These are phyloP conservation scores for Kodamaea lidongshanica DNA, from an alignment of 805 yeast species.

Conservation along the genomic window DNA sequence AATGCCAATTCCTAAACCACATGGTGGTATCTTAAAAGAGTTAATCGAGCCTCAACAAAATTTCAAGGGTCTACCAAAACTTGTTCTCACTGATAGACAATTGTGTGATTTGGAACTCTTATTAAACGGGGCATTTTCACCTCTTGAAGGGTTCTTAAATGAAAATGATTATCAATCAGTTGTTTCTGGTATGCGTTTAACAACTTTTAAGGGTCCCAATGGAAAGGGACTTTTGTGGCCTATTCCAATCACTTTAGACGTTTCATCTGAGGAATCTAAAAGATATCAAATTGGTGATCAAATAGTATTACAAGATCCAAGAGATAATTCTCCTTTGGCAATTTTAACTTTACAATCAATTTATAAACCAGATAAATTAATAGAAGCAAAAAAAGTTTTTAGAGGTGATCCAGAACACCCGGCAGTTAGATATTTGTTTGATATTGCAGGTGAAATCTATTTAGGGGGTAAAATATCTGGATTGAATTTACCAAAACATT, in stretches of 20 bases:
- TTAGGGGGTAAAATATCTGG: conserved; percentile 88
- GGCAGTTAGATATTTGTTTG: conserved; percentile 67
- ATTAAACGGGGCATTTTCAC: conserved; percentile 92
- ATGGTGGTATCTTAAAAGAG: conserved; percentile 88
- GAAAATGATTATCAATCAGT: conserved; percentile 66
- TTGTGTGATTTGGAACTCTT: conserved; percentile 89
- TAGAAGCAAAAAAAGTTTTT: conserved; percentile 81
- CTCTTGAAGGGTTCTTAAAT: conserved; percentile 60
- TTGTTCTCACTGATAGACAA: conserved; percentile 74
- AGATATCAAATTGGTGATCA: conserved; percentile 50
- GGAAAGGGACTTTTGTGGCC: conserved; percentile 76
- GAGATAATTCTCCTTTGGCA: conserved; percentile 75
- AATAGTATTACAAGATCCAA: conserved; percentile 70
- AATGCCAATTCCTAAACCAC: conserved; percentile 69
- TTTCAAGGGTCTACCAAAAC: conserved; percentile 51
- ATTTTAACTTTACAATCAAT: conserved; percentile 73
- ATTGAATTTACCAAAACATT: conserved; percentile 75
- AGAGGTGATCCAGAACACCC: conserved; percentile 98
- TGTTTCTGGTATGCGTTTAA: conserved; percentile 61
- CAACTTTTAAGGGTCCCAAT: conserved; percentile 33
- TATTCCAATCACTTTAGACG: conserved; percentile 88
- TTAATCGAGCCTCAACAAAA: conserved; percentile 66
- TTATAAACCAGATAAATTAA: conserved; percentile 71
- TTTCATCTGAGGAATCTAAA: conserved; percentile 44
- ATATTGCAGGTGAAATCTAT: conserved; percentile 75